Evolutionary conservation across 1,284 basidiomycete species (phyloP).

Genomic region (Pholiota adiposa): DNA sequence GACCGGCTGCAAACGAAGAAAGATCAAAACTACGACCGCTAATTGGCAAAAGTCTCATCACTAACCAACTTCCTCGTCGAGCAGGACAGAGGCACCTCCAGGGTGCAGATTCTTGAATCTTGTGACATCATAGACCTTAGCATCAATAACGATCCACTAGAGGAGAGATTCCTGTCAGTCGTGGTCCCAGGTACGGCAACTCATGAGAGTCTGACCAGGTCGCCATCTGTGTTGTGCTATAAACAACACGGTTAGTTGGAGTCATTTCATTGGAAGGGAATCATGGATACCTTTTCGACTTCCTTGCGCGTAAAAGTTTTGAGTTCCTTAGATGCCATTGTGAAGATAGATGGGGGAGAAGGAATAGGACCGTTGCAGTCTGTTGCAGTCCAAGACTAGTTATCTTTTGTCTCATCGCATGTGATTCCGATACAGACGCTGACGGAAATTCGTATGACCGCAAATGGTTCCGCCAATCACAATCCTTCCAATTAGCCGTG

Average conservation of each 20-base stretch:
- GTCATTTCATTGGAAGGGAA: neutral
- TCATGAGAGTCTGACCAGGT: slow-evolving; percentile 44
- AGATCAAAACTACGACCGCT: neutral
- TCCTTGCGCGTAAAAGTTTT: slow-evolving; percentile 56
- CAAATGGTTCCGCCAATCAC: neutral
- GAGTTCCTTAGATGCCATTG: slow-evolving; percentile 48
- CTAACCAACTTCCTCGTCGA: slow-evolving; percentile 74
- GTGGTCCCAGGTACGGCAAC: neutral
- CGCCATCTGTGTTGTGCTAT: slow-evolving; percentile 70
- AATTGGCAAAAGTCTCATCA: neutral
- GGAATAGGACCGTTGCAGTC: neutral
- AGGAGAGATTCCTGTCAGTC: neutral
- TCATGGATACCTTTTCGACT: slow-evolving; percentile 46
- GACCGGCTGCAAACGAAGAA: slow-evolving; percentile 58
- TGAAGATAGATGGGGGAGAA: slow-evolving; percentile 1
- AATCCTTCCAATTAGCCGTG: neutral
- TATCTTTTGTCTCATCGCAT: slow-evolving; percentile 7
- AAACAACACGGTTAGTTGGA: slow-evolving; percentile 48
- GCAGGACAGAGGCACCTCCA: slow-evolving; percentile 76
- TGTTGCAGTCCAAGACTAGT: slow-evolving; percentile 1
- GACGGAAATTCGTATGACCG: slow-evolving; percentile 1
- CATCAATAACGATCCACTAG: slow-evolving; percentile 85
- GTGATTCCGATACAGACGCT: slow-evolving; percentile 10
- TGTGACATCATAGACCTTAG: slow-evolving; percentile 81
- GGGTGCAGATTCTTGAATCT: slow-evolving; percentile 84